A percentile compares a stretch with the other conserved stretches of the same genome.
phyloP scores from a whole-genome alignment of 345 rosid genomes.

The Eucalyptus curtisii region DNA sequence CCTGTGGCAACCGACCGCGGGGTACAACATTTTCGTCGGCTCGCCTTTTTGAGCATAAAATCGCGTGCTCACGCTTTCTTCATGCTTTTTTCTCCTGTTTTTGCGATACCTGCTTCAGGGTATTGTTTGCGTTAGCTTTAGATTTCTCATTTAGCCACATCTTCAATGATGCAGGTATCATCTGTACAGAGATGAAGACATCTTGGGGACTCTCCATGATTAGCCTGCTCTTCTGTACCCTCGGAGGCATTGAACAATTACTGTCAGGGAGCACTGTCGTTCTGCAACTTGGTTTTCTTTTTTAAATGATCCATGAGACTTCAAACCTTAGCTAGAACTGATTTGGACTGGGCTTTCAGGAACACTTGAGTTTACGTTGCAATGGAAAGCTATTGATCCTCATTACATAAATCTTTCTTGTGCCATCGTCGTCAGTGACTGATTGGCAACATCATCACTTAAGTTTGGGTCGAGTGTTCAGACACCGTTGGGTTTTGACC shows the following conservation, averaged over 20 bases:
- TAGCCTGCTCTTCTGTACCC: background rate
- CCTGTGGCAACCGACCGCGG: background rate
- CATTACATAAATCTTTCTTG: background rate
- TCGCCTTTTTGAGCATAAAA: background rate
- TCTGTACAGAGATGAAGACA: slow-evolving; percentile 41
- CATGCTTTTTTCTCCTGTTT: background rate
- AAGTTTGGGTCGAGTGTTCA: background rate
- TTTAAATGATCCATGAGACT: background rate
- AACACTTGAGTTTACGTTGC: background rate
- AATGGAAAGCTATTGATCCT: background rate
- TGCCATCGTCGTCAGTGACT: background rate
- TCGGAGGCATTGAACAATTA: background rate
- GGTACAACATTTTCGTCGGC: background rate
- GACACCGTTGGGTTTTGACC: background rate
- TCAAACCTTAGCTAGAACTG: background rate
- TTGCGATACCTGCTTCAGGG: background rate
- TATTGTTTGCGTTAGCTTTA: background rate
- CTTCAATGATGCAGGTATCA: slow-evolving; percentile 20
- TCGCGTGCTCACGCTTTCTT: background rate
- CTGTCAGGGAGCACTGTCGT: background rate
- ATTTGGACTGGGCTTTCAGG: background rate
- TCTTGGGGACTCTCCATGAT: slow-evolving; percentile 54
- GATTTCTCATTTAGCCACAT: background rate
- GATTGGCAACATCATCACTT: background rate
- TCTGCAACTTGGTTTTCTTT: background rate